A percentile compares a stretch with the other conserved stretches of the same genome.
phyloP scores from a whole-genome alignment of 164 flowering plant species.

The Aristolochia contorta region DNA sequence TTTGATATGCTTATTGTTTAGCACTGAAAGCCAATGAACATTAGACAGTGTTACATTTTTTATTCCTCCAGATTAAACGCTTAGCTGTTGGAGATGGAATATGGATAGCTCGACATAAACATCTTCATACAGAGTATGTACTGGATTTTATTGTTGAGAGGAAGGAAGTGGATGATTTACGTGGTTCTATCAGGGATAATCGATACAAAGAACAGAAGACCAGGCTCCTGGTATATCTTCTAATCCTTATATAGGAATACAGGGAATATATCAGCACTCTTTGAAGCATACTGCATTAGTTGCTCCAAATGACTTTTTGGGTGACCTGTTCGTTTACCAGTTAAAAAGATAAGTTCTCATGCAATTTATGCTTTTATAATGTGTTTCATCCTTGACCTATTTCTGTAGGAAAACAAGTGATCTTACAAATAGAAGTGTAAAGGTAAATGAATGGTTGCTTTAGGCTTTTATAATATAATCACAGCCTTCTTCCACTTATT shows the following conservation, averaged over 20 bases:
- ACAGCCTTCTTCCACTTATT: no score
- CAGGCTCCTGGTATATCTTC: conserved; percentile 62
- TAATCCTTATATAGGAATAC: not conserved
- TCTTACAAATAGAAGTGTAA: no score
- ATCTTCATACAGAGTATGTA: conserved; percentile 53
- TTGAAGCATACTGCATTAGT: not conserved
- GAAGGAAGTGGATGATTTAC: conserved; percentile 80
- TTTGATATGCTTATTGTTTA: no score
- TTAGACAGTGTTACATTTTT: not conserved
- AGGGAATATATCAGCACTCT: not conserved
- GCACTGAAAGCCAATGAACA: not conserved
- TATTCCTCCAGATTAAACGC: conserved; percentile 48
- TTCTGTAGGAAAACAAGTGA: no score
- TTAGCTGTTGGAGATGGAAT: conserved; percentile 92
- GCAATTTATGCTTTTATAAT: no score
- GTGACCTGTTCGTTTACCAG: not conserved
- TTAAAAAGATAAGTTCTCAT: not conserved
- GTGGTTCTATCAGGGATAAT: conserved; percentile 71
- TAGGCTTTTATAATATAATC: no score
- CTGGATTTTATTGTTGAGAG: conserved; percentile 97
- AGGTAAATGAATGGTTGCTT: no score
- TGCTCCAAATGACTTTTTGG: not conserved
- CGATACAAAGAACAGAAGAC: conserved; percentile 90
- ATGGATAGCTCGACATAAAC: conserved; percentile 86
- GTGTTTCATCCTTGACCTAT: no score